Base-by-base conservation (phyloP, 352 stramenopile species). In the Globisporangium spinosum region DNA sequence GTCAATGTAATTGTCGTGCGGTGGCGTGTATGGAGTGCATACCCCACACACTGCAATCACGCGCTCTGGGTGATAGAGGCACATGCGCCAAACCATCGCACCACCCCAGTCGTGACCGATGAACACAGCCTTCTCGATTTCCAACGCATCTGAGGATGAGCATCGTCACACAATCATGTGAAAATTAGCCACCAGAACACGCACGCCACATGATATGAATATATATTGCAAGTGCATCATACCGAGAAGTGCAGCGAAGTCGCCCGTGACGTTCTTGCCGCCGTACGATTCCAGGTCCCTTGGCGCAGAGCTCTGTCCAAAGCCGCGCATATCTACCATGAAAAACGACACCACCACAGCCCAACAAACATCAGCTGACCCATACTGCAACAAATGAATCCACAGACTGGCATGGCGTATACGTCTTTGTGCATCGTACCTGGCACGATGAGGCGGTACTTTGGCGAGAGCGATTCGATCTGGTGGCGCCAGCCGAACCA, bases 401-500 rank as follows among this genome's bases (percentile, higher is more conserved):
- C 5, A 25, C 6, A 23, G 2, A 38, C 20, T 23, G 22, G 4
- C 27, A 40, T 5, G 29, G 29, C 8, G 49, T n/a, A 23, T 32
- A 32, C 3, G 3, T 32, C 29, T 4, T 32, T 7, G 29, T 32
- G 3, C 29, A 32, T 32, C 15, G 58, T n/a, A 23, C 75, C 75
- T 23, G 82, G 79, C 6, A 86, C 80, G 60, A 91, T 89, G 17
- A 89, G 57, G 2, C 80, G 80, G 69, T 86, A 89, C 23, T 43
- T 70, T 4, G 68, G 57, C 53, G 74, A 73, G 9, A 91, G 71
- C 58, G 73, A 74, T 58, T 77, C 71, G 65, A 91, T 89, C 65
- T 91, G 83, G 70, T 84, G 75, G 72, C 80, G 76, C 82, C 85
- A 91, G 9, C 81, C 81, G 55, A 89, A 91, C 82, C 82, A 93